A percentile compares a stretch with the other conserved stretches of the same genome.
Evolutionary conservation across 164 flowering plant genomes (phyloP).

Genomic region (Brasenia schreberi): DNA sequence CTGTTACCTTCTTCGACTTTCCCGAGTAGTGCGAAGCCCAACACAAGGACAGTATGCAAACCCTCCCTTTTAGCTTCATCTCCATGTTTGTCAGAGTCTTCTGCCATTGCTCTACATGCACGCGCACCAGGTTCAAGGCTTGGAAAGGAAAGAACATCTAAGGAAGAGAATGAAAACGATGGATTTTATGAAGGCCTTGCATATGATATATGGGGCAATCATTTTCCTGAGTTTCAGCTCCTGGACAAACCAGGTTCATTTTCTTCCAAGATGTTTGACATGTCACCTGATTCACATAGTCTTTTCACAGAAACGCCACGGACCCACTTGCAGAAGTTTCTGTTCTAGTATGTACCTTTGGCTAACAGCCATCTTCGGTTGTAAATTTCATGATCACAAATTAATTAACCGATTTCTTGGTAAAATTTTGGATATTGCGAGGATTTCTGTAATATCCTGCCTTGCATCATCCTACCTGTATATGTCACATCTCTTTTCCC

Average conservation of each 20-base stretch:
- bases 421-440: background rate
- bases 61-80: constrained; percentile 2
- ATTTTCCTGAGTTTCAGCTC: constrained; percentile 38
- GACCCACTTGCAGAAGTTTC: constrained; percentile 10
- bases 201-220: constrained; percentile 89
- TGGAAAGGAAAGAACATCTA: constrained; percentile 12
- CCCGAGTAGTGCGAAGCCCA: constrained; percentile 24
- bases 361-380: background rate
- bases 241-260: constrained; percentile 15
- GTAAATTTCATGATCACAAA: background rate
- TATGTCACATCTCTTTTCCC: background rate
- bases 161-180: constrained; percentile 17
- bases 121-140: constrained; percentile 86
- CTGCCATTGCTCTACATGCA: constrained; percentile 44
- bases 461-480: background rate
- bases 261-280: constrained; percentile 16
- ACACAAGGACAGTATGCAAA: constrained; percentile 6
- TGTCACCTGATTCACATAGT: constrained; percentile 39
- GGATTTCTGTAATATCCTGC: background rate
- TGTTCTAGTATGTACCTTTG: background rate
- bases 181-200: constrained; percentile 23
- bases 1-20: constrained; percentile 54
- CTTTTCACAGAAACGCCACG: constrained; percentile 71
- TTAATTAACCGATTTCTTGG: background rate
- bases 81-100: constrained; percentile 22